These are phyloP conservation scores for Remersonia thermophila DNA, from an alignment of 2,329 filamentous ascomycete genomes.

Conservation along the genomic window DNA sequence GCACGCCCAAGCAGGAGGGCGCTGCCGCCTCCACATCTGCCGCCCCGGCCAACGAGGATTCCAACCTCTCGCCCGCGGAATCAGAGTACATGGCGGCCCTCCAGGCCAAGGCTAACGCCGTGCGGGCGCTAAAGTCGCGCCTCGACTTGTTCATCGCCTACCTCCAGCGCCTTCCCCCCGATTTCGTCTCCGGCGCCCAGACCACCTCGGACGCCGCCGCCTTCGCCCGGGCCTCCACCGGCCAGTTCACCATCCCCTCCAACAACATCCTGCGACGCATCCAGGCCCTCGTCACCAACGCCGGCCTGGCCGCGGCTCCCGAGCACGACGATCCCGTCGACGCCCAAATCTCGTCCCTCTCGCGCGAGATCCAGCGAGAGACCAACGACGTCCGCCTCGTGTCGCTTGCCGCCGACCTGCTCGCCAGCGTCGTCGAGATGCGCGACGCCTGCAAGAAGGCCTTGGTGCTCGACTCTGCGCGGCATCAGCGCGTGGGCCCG, in stretches of 20 bases:
- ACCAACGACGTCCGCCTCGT: constrained; percentile 75
- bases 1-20: constrained; percentile 17
- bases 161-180: constrained; percentile 57
- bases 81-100: constrained; percentile 53
- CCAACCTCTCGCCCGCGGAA: constrained; percentile 43
- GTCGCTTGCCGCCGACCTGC: constrained; percentile 60
- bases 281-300: constrained; percentile 69
- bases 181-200: constrained; percentile 41
- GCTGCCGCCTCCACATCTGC: constrained; percentile 1
- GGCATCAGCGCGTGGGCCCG: constrained; percentile 2
- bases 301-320: constrained; percentile 68
- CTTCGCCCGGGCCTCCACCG: constrained; percentile 22
- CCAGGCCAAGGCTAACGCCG: constrained; percentile 79
- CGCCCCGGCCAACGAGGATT: constrained; percentile 18
- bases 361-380: constrained; percentile 61
- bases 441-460: constrained; percentile 69
- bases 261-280: constrained; percentile 76
- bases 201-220: constrained; percentile 20
- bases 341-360: constrained; percentile 35
- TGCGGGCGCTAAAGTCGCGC: constrained; percentile 79
- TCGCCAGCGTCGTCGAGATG: constrained; percentile 58
- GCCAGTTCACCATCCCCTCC: constrained; percentile 35
- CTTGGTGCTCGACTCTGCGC: constrained; percentile 37
- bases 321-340: constrained; percentile 31
- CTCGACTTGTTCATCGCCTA: constrained; percentile 65